phyloP scores from a whole-genome alignment of 441 rosid species.

The Manihot esculenta region DNA sequence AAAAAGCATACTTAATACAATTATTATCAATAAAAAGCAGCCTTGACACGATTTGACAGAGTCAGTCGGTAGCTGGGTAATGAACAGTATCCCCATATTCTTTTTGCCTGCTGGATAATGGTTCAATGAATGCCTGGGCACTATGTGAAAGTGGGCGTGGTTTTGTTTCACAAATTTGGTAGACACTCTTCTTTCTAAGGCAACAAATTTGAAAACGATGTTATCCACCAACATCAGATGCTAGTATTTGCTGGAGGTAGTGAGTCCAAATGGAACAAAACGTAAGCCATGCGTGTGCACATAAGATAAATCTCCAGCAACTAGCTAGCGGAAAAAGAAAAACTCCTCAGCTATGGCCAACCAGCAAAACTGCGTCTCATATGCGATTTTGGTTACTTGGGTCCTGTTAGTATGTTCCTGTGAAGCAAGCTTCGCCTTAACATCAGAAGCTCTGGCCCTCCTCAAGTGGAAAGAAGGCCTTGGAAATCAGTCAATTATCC shows the following conservation, averaged over 20 bases:
- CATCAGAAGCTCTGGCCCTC: conserved; percentile 28
- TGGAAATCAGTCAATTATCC: conserved; percentile 20
- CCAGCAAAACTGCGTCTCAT: background rate
- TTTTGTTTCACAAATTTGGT: background rate
- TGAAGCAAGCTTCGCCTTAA: conserved; percentile 4
- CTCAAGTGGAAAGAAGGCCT: conserved; percentile 30
- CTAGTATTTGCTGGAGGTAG: background rate
- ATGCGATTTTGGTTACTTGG: background rate
- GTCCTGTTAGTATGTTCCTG: conserved; percentile 11
- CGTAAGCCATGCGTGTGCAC: background rate
- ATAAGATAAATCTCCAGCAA: background rate
- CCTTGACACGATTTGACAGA: background rate
- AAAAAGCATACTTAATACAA: too few relatives aligned
- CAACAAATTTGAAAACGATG: too few relatives aligned
- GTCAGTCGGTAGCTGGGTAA: too few relatives aligned
- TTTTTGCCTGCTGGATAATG: too few relatives aligned
- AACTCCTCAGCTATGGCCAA: conserved; percentile 9
- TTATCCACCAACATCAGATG: background rate
- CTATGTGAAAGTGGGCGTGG: too few relatives aligned
- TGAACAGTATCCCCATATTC: too few relatives aligned
- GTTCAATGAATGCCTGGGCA: too few relatives aligned
- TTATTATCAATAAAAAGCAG: background rate
- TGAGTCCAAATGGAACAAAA: background rate
- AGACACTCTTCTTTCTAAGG: too few relatives aligned
- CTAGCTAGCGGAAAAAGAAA: background rate